Evolutionary conservation across 2,329 filamentous ascomycete species (phyloP).

Genomic region (Monosporascus sp.): DNA sequence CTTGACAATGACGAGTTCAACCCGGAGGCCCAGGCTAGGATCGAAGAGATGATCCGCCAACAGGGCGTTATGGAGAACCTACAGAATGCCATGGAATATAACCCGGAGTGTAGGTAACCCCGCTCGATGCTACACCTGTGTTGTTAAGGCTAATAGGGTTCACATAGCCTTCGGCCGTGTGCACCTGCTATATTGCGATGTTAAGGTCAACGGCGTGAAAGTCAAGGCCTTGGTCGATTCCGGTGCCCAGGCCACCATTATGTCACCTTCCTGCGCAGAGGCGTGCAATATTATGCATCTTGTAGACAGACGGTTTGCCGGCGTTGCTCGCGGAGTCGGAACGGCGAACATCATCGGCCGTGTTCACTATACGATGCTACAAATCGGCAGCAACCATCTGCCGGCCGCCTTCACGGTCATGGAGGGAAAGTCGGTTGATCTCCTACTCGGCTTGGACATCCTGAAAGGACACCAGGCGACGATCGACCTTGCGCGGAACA

Average conservation of each 20-base stretch:
- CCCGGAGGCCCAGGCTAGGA: constrained; percentile 81
- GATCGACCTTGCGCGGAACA: constrained; percentile 82
- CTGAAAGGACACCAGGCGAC: constrained; percentile 90
- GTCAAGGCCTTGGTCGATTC: constrained; percentile 97
- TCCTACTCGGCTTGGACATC: constrained; percentile 93
- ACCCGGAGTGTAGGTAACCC: constrained; percentile 76
- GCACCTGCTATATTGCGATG: constrained; percentile 93
- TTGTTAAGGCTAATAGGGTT: constrained; percentile 12
- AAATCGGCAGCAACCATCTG: constrained; percentile 80
- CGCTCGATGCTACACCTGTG: not conserved
- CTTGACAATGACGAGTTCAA: constrained; percentile 95
- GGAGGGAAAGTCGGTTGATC: constrained; percentile 95
- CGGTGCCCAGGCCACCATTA: constrained; percentile 95
- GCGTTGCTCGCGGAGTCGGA: constrained; percentile 88
- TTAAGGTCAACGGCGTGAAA: constrained; percentile 87
- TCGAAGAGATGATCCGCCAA: constrained; percentile 95
- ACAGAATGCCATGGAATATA: constrained; percentile 94
- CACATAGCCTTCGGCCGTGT: constrained; percentile 81
- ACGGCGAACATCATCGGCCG: constrained; percentile 92
- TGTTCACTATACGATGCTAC: constrained; percentile 92
- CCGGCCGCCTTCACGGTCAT: constrained; percentile 98
- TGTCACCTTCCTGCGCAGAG: constrained; percentile 91
- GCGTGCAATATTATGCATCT: constrained; percentile 93
- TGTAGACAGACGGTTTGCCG: constrained; percentile 86
- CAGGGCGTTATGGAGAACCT: constrained; percentile 92